Evolutionary conservation across 2,329 filamentous ascomycete genomes (phyloP), one percentile per base, ranked within the genome.

Genomic region (Alternaria incomplexa): DNA sequence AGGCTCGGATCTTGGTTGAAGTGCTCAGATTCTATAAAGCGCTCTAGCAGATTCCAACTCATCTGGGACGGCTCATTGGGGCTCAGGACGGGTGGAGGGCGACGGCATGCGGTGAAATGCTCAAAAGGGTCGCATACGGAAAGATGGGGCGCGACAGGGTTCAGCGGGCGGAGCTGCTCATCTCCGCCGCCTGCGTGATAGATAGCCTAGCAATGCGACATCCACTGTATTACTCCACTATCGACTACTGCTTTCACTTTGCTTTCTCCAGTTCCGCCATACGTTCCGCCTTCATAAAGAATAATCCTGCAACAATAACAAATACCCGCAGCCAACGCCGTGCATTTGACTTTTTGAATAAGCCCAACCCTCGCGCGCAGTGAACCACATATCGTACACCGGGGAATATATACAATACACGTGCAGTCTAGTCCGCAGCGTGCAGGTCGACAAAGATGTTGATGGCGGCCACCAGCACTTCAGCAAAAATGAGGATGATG

Each of bases 361-460:
- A 25, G 25, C 25, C 55, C 56, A 44, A 23, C 40, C 48, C 43
- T 50, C 45, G 43, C 58, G 51, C 22, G 25, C 52, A 32, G 57
- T 28, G 30, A 48, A 60, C 23, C 22, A 45, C 62, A 45, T 69
- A 72, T 72, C 40, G 52, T 73, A 70, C 66, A 72, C 48, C 50
- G 47, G 63, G 20, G 22, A 56, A 59, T 55, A 70, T 71, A 51
- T 71, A 73, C 66, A 73, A 22, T 51, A 13, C 13, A 32, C 48
- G 30, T 12, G n/a, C 36, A 17, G 17, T 23, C 69, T 81, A 88
- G 67, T 89, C 85, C 45, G 88, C 82, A 58, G 91, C 93, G 75
- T 96, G 96, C 69, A 98, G 78, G 80, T 98, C 96, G 32, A 98
- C 96, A 28, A 97, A 87, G 67, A 99, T 98, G 80, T 98, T 98